Percentiles rank a stretch among this genome's conserved stretches.
Evolutionary conservation across 805 yeast species (phyloP).

Genomic region (Kregervanrija pseudodelftensis): DNA sequence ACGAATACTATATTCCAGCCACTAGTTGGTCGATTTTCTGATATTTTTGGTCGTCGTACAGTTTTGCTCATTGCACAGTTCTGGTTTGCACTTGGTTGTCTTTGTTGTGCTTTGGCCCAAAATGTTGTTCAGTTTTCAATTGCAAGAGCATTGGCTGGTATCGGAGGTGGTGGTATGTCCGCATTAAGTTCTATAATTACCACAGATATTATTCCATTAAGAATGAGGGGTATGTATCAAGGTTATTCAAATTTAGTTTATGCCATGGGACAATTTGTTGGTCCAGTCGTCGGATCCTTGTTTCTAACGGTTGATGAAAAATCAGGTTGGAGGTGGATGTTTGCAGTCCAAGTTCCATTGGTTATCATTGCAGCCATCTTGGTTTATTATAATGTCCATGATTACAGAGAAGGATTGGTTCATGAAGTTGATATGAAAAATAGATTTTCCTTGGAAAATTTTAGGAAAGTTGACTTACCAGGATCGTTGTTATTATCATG

Average conservation of each 20-base stretch:
- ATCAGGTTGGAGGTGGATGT: conserved; percentile 41
- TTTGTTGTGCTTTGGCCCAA: conserved; percentile 34
- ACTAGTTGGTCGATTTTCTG: conserved; percentile 62
- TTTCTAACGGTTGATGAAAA: conserved; percentile 26
- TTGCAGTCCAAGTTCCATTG: conserved; percentile 34
- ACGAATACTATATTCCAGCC: conserved; percentile 74
- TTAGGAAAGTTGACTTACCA: conserved; percentile 32
- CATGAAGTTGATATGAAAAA: conserved; percentile 14
- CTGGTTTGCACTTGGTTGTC: conserved; percentile 39
- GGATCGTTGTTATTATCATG: conserved; percentile 33
- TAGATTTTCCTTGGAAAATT: conserved; percentile 29
- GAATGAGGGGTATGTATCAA: conserved; percentile 46
- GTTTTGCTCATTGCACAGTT: conserved; percentile 37
- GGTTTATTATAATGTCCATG: conserved; percentile 27
- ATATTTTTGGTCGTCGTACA: conserved; percentile 49
- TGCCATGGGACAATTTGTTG: conserved; percentile 34
- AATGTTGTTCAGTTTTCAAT: conserved; percentile 38
- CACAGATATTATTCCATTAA: conserved; percentile 48
- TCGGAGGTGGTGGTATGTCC: conserved; percentile 52
- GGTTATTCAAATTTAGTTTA: conserved; percentile 39
- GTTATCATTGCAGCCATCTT: conserved; percentile 23
- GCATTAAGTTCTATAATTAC: conserved; percentile 45
- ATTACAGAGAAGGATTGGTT: conserved; percentile 18
- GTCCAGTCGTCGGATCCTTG: conserved; percentile 38
- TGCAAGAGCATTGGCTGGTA: conserved; percentile 50